Percentiles rank a stretch among this genome's conserved stretches.
These are phyloP conservation scores for Carex sylvatica DNA, from an alignment of 202 grass and related monocot genomes.

Conservation along the genomic window DNA sequence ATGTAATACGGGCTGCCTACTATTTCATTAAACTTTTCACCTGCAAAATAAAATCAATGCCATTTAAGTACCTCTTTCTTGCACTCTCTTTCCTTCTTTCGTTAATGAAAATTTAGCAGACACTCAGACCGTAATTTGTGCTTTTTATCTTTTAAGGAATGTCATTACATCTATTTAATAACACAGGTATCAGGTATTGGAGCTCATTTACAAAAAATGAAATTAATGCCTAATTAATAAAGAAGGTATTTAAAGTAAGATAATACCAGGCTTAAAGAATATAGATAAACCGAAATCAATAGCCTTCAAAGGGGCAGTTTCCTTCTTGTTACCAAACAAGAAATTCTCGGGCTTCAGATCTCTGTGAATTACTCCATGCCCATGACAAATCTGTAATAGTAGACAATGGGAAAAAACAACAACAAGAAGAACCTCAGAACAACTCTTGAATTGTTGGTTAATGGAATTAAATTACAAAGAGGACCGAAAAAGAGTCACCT, in stretches of 20 bases:
- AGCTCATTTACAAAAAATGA: not conserved
- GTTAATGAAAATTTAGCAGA: conserved; percentile 3
- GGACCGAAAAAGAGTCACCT: not conserved
- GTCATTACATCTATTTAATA: not conserved
- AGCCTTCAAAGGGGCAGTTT: conserved; percentile 35
- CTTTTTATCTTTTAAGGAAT: not conserved
- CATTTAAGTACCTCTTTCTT: not conserved
- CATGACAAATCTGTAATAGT: conserved; percentile 32
- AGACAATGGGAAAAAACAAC: not conserved
- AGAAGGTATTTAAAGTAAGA: not conserved
- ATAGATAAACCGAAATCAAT: conserved; percentile 43
- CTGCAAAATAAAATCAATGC: conserved; percentile 17
- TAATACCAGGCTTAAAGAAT: conserved; percentile 40
- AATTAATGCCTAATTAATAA: not conserved
- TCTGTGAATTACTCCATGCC: conserved; percentile 42
- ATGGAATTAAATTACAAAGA: not conserved
- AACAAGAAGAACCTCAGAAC: not conserved
- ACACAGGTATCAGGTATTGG: not conserved
- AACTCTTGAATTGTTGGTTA: not conserved
- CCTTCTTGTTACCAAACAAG: conserved; percentile 36
- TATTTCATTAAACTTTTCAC: conserved; percentile 41
- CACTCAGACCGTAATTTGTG: not conserved
- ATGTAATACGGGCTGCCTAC: conserved; percentile 47
- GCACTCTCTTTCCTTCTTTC: not conserved
- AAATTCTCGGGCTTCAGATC: conserved; percentile 46